Evolutionary conservation across 148 eudicot genomes (phyloP).

Genomic region (Amaranthus cruentus): DNA sequence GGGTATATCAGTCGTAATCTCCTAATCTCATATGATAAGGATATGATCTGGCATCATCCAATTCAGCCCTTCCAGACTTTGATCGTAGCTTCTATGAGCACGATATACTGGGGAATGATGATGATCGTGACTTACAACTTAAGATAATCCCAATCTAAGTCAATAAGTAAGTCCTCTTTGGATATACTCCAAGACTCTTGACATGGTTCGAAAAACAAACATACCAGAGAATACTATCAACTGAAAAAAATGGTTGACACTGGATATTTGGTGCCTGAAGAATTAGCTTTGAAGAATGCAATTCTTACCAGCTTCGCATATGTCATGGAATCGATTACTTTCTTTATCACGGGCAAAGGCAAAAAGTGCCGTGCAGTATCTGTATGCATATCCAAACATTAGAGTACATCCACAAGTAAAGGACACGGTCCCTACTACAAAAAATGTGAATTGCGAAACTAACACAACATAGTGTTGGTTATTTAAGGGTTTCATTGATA

Average conservation of each 20-base stretch:
- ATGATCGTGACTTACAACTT: not conserved
- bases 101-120: too few relatives aligned
- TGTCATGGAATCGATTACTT: conserved; percentile 88
- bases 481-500: not conserved
- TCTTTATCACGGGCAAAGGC: conserved; percentile 70
- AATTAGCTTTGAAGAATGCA: not conserved
- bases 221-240: not conserved
- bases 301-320: conserved; percentile 81
- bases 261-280: not conserved
- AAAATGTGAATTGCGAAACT: not conserved
- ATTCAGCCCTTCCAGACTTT: too few relatives aligned
- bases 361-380: conserved; percentile 90
- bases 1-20: too few relatives aligned
- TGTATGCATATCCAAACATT: conserved; percentile 31
- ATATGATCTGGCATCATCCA: too few relatives aligned
- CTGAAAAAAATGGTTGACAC: not conserved
- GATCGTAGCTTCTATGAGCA: too few relatives aligned
- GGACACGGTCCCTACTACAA: not conserved
- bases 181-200: not conserved
- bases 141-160: not conserved
- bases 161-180: not conserved
- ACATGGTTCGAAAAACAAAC: not conserved
- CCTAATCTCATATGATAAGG: too few relatives aligned
- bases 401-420: not conserved
- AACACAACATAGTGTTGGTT: not conserved